These are phyloP conservation scores for Salix exigua DNA, from an alignment of 345 rosid genomes.

Conservation along the genomic window DNA sequence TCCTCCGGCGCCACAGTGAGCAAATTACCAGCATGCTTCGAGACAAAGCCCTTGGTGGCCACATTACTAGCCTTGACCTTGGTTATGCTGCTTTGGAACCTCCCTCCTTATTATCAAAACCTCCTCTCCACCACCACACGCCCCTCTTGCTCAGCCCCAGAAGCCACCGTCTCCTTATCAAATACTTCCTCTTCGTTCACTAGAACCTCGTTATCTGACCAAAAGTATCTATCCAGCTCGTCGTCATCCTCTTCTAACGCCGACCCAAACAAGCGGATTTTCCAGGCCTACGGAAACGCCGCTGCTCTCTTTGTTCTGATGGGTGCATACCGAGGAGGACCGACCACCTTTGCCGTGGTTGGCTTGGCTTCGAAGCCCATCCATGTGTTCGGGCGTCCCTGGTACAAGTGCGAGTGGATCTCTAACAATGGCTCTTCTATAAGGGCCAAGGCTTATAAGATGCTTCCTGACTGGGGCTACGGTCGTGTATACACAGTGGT, in stretches of 20 bases:
- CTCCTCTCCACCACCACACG: slow-evolving; percentile 48
- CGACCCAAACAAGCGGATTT: slow-evolving; percentile 64
- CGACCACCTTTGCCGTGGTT: slow-evolving; percentile 59
- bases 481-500: no score
- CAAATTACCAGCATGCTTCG: no score
- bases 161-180: slow-evolving; percentile 23
- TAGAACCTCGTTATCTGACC: slow-evolving; percentile 8
- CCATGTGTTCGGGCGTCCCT: slow-evolving; percentile 57
- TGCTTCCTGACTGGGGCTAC: no score
- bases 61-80: slow-evolving; percentile 63
- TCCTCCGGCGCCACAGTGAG: no score
- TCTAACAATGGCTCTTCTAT: slow-evolving; percentile 48
- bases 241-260: slow-evolving; percentile 11
- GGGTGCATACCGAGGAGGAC: slow-evolving; percentile 91
- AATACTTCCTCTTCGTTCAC: slow-evolving; percentile 18
- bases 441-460: slow-evolving; percentile 62
- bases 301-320: slow-evolving; percentile 76
- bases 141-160: slow-evolving; percentile 29
- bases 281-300: slow-evolving; percentile 72
- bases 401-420: slow-evolving; percentile 87
- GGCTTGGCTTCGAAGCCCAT: slow-evolving; percentile 86
- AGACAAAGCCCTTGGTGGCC: slow-evolving; percentile 59
- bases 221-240: slow-evolving; percentile 21
- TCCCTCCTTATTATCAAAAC: slow-evolving; percentile 66
- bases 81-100: slow-evolving; percentile 67